Conservation (phyloP, 177 flowering plant genomes). For the Tripterygium wilfordii region DNA sequence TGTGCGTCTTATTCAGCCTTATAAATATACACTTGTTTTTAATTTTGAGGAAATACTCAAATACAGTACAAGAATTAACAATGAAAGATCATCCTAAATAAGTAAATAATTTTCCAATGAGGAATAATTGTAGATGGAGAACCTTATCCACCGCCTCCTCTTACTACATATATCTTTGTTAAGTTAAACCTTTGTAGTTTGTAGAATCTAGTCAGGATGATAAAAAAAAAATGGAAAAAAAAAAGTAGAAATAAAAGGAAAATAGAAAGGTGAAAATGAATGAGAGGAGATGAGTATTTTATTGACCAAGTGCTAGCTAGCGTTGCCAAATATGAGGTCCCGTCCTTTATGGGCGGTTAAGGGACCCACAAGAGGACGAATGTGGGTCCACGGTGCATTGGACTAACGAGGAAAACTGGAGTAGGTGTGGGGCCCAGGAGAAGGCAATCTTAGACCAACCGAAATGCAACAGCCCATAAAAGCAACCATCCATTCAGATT, state of each 20-base stretch:
- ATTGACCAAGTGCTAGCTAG: no score
- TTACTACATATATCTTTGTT: no score
- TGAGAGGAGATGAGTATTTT: background rate
- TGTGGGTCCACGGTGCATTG: slow-evolving; percentile 2
- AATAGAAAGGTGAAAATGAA: background rate
- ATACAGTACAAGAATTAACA: no score
- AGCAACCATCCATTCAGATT: slow-evolving; percentile 15
- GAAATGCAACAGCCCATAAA: slow-evolving; percentile 9
- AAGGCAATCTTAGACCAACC: slow-evolving; percentile 13
- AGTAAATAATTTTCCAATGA: no score
- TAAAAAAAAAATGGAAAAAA: background rate
- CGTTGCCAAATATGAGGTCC: no score
- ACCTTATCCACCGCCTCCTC: no score
- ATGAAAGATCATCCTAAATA: no score
- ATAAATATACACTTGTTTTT: no score
- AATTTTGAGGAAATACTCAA: no score
- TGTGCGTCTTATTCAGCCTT: no score
- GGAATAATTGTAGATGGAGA: no score
- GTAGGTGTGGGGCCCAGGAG: background rate
- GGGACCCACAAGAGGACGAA: slow-evolving; percentile 16
- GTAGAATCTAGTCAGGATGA: background rate
- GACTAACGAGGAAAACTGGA: background rate
- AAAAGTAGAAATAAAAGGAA: slow-evolving; percentile 4
- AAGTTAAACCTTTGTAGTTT: no score
- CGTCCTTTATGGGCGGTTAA: slow-evolving; percentile 35